phyloP scores from a whole-genome alignment of 768 basidiomycete genomes.

The Coprinopsis cinerea region DNA sequence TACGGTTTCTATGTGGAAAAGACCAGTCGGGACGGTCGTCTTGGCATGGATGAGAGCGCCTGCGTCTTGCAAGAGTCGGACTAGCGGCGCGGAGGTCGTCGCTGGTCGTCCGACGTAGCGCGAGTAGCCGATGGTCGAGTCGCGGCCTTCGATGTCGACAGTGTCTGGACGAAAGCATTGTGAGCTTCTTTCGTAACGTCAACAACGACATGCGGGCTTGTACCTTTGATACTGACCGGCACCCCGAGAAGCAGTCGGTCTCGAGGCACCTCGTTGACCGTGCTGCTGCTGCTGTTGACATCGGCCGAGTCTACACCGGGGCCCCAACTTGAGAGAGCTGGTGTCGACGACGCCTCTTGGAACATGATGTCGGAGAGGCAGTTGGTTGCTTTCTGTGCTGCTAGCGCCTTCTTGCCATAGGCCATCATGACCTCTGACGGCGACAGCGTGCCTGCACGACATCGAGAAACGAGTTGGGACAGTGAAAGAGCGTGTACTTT shows the following conservation, averaged over 20 bases:
- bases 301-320: conserved; percentile 30
- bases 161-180: conserved; percentile 28
- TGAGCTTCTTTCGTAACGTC: conserved; percentile 7
- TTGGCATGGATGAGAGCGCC: conserved; percentile 63
- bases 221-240: conserved; percentile 66
- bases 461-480: conserved; percentile 39
- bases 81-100: conserved; percentile 43
- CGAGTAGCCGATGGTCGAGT: conserved; percentile 59
- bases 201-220: conserved; percentile 3
- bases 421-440: conserved; percentile 40
- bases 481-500: conserved; percentile 46
- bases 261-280: conserved; percentile 11
- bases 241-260: conserved; percentile 56
- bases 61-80: conserved; percentile 51
- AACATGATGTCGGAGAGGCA: conserved; percentile 68
- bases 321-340: conserved; percentile 34
- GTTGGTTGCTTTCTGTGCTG: conserved; percentile 54
- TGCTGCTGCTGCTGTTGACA: conserved; percentile 25
- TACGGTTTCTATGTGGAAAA: conserved; percentile 49
- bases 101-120: conserved; percentile 40
- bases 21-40: conserved; percentile 53
- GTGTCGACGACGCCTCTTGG: conserved; percentile 33
- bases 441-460: conserved; percentile 33
- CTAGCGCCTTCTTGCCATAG: conserved; percentile 50
- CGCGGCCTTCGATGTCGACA: conserved; percentile 48